These are phyloP conservation scores for Microthlaspi erraticum DNA, from an alignment of 345 rosid genomes.

Conservation along the genomic window DNA sequence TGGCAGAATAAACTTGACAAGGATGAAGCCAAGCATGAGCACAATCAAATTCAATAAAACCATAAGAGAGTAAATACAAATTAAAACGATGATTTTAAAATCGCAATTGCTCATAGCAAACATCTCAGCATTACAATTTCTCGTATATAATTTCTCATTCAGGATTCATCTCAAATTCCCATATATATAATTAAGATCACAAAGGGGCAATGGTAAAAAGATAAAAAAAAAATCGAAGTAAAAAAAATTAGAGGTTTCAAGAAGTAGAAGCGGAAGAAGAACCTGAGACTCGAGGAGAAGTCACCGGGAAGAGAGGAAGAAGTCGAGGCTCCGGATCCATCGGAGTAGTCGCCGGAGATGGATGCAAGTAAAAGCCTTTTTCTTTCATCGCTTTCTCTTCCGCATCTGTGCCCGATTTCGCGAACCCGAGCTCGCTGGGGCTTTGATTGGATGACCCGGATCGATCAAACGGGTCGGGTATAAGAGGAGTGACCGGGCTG, in stretches of 20 bases:
- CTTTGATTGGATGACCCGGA: conserved; percentile 53
- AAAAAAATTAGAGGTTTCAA: conserved; percentile 41
- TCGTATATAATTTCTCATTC: conserved; percentile 28
- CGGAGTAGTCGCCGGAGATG: conserved; percentile 85
- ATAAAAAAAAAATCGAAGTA: not conserved
- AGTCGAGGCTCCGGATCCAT: conserved; percentile 77
- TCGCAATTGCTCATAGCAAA: conserved; percentile 33
- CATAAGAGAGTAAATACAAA: conserved; percentile 22
- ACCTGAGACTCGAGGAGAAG: conserved; percentile 80
- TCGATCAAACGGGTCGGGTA: conserved; percentile 88
- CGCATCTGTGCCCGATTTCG: conserved; percentile 44
- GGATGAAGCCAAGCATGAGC: conserved; percentile 1
- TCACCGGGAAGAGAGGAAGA: conserved; percentile 86
- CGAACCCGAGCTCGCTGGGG: conserved; percentile 22
- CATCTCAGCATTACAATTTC: conserved; percentile 49
- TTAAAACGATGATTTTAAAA: conserved; percentile 17
- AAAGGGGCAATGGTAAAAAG: conserved; percentile 10
- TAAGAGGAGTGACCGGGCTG: conserved; percentile 95
- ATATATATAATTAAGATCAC: conserved; percentile 37
- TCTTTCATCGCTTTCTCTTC: conserved; percentile 91
- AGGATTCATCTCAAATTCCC: conserved; percentile 42
- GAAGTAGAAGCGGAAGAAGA: conserved; percentile 50
- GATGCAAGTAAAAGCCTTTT: conserved; percentile 87
- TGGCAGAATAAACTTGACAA: not conserved
- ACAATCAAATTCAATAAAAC: conserved; percentile 28